phyloP scores from a whole-genome alignment of 208 protist species.

The Trypanosoma theileri region DNA sequence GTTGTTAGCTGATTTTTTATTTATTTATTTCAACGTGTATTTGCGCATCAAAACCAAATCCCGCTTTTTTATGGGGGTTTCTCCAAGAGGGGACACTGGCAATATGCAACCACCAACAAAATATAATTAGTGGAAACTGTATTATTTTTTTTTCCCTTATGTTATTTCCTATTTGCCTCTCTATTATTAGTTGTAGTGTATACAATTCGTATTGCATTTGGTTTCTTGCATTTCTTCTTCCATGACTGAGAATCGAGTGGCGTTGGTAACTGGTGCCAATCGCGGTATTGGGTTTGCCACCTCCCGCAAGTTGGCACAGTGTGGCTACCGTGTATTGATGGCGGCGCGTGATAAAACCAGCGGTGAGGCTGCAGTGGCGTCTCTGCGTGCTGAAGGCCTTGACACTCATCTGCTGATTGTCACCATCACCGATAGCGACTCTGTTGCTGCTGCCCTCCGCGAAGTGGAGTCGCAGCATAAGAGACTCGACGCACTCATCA shows the following conservation, averaged over 20 bases:
- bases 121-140: neutral
- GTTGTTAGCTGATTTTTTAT: no score
- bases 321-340: constrained; percentile 67
- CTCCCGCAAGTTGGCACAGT: constrained; percentile 35
- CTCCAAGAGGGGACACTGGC: no score
- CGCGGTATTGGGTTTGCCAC: constrained; percentile 81
- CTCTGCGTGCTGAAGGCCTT: constrained; percentile 28
- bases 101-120: neutral
- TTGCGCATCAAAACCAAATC: no score
- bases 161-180: neutral
- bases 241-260: constrained; percentile 18
- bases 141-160: neutral
- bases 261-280: constrained; percentile 80
- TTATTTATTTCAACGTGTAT: no score
- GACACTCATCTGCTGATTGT: constrained; percentile 47
- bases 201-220: neutral
- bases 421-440: constrained; percentile 44
- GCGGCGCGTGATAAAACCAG: constrained; percentile 41
- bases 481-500: constrained; percentile 72
- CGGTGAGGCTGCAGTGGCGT: constrained; percentile 44
- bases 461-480: constrained; percentile 40
- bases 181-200: neutral
- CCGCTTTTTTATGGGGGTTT: no score
- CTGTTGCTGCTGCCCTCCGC: constrained; percentile 44
- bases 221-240: neutral